Base-by-base conservation (phyloP, 2,329 filamentous ascomycete species). In the Penicillium sclerotigenum region DNA sequence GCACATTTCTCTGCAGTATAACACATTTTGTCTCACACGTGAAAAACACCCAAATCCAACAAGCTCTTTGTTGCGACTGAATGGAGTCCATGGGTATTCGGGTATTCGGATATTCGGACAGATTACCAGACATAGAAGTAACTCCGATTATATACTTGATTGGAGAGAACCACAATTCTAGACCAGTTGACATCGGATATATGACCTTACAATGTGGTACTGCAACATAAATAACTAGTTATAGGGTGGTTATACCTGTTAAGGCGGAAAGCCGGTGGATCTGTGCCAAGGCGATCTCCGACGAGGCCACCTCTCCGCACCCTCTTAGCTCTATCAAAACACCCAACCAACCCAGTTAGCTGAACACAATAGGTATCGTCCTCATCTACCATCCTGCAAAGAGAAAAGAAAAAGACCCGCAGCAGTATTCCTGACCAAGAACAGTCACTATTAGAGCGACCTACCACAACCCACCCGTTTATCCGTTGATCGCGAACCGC, bases 271-370 rank as follows among this genome's bases (percentile, higher is more conserved):
- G 34, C 28, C 28, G 24, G 29, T 36, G 31, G 53, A 47, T 56
- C 47, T 56, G 41, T 40, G 48, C 49, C 54, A 56, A 53, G 54
- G n/a, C 54, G 42, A 56, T 52, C 54, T 52, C 54, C 49, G 54
- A 51, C 52, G 24, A 56, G 53, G 53, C 61, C 62, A 65, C 61
- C 55, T 65, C 62, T 65, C 61, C 59, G 61, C 57, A 63, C 22
- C 22, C 11, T 40, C 28, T 26, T 26, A 47, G 28, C 46, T 48
- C 24, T 29, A 48, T 59, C 50, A 59, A 54, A 46, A 56, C 47
- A 56, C 24, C 10, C n/a, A 33, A 42, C 29, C 36, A 50, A 29
- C 29, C 20, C 4, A 49, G n/a, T n/a, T 31, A 38, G 46, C 28
- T 40, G 36, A 28, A 37, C 8, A 33, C 14, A 33, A 20, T 20